Evolutionary conservation across 2,329 filamentous ascomycete species (phyloP).

Genomic region (Chaetomium strumarium): DNA sequence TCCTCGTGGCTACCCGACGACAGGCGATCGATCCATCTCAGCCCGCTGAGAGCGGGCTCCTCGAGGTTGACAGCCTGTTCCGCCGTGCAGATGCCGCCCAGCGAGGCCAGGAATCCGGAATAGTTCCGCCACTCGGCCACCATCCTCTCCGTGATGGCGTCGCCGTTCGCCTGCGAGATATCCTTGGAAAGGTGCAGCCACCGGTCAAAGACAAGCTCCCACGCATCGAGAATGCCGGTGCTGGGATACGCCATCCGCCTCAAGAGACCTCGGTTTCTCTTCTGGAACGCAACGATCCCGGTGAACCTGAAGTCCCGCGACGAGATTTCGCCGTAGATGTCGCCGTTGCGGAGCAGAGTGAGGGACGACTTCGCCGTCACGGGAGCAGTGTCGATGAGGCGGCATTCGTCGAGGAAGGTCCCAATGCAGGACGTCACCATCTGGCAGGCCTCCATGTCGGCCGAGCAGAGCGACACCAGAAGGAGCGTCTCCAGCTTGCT

Average conservation of each 20-base stretch:
- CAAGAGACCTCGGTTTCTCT: constrained; percentile 54
- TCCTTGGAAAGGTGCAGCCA: constrained; percentile 61
- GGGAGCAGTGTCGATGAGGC: constrained; percentile 46
- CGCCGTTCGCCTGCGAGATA: constrained; percentile 44
- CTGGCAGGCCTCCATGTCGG: constrained; percentile 60
- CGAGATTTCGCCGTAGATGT: constrained; percentile 56
- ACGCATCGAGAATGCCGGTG: constrained; percentile 60
- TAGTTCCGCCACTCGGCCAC: constrained; percentile 63
- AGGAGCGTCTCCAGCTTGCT: constrained; percentile 57
- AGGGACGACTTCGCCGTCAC: constrained; percentile 46
- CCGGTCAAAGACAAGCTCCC: constrained; percentile 59
- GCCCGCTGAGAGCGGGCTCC: constrained; percentile 49
- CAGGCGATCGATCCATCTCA: constrained; percentile 60
- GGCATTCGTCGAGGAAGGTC: constrained; percentile 56
- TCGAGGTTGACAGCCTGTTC: constrained; percentile 52
- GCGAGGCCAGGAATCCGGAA: constrained; percentile 61
- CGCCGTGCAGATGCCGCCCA: constrained; percentile 60
- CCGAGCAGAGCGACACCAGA: constrained; percentile 58
- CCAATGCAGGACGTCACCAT: constrained; percentile 57
- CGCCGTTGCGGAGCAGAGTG: constrained; percentile 53
- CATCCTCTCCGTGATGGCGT: constrained; percentile 48
- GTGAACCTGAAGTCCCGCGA: constrained; percentile 61
- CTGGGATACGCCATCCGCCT: constrained; percentile 57
- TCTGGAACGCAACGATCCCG: constrained; percentile 64
- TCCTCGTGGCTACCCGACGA: constrained; percentile 56